Evolutionary conservation across 169 alveolate genomes (phyloP).

Genomic region (Plasmodium knowlesi): DNA sequence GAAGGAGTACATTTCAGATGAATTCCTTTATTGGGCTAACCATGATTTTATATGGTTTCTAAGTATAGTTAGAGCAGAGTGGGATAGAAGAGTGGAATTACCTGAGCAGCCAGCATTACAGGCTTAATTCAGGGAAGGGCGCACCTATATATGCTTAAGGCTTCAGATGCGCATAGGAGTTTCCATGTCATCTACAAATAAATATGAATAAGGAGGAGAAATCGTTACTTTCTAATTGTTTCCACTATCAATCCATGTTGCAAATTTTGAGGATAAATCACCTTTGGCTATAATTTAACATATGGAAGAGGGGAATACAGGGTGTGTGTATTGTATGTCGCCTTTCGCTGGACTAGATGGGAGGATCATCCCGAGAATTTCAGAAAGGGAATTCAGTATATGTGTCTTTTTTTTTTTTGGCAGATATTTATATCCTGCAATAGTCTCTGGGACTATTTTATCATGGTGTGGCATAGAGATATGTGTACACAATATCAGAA

Average conservation of each 20-base stretch:
- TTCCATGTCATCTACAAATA: background rate
- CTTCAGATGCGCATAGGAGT: background rate
- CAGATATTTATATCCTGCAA: background rate
- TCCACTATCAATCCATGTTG: background rate
- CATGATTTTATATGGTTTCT: slow-evolving; percentile 22
- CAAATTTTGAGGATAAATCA: background rate
- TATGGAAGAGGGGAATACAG: background rate
- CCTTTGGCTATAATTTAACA: background rate
- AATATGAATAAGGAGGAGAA: background rate
- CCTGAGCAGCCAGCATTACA: background rate
- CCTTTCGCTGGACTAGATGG: background rate
- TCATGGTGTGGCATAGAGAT: background rate
- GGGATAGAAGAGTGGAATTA: slow-evolving; percentile 6
- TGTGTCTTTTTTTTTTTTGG: background rate
- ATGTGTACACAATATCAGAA: background rate
- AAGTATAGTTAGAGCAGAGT: slow-evolving; percentile 14
- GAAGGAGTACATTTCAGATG: slow-evolving; percentile 10
- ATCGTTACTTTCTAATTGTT: background rate
- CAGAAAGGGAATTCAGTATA: background rate
- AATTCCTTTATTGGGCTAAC: slow-evolving; percentile 9
- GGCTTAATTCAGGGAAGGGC: background rate
- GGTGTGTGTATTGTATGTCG: background rate
- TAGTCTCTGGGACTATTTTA: background rate
- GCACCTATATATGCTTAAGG: background rate
- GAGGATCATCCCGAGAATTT: background rate